These are phyloP conservation scores for Colletotrichum shisoi DNA, from an alignment of 2,329 filamentous ascomycete genomes.

Conservation along the genomic window DNA sequence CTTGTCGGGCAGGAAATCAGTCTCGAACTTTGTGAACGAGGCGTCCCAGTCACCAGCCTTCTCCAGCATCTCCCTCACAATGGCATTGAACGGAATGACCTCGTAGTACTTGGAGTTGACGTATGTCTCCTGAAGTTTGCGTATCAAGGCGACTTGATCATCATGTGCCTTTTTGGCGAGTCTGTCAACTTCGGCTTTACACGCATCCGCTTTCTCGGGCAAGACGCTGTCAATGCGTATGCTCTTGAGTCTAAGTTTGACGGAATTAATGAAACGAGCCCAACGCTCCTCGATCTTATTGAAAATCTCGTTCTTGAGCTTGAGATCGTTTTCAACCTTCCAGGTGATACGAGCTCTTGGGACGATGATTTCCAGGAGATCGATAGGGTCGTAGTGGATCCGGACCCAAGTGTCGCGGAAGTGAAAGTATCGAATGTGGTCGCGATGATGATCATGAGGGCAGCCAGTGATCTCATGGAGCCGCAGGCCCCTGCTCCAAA, in stretches of 20 bases:
- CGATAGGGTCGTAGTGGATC: constrained; percentile 91
- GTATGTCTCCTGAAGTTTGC: constrained; percentile 86
- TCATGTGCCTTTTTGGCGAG: constrained; percentile 82
- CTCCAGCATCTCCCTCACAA: constrained; percentile 88
- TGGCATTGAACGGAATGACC: constrained; percentile 89
- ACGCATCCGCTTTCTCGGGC: constrained; percentile 84
- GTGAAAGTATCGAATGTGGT: constrained; percentile 93
- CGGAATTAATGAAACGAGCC: constrained; percentile 85
- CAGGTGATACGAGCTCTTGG: constrained; percentile 90
- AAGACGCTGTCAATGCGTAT: constrained; percentile 92
- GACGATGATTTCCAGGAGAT: constrained; percentile 92
- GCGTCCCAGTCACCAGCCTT: constrained; percentile 94
- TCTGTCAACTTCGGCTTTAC: constrained; percentile 80
- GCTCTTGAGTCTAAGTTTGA: constrained; percentile 81
- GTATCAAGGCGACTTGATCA: constrained; percentile 77
- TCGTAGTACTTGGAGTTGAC: constrained; percentile 96
- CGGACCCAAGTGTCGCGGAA: constrained; percentile 84
- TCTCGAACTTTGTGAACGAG: constrained; percentile 88
- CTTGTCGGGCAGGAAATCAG: constrained; percentile 93
- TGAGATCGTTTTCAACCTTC: constrained; percentile 95
- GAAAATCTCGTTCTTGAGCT: constrained; percentile 91
- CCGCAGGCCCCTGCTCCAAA: constrained; percentile 88
- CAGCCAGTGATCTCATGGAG: constrained; percentile 75
- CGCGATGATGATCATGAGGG: constrained; percentile 88
- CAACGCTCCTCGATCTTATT: constrained; percentile 81